Percentiles rank a stretch among this genome's conserved stretches.
Conservation (phyloP, 2,329 filamentous ascomycete genomes). For the Pseudopithomyces chartarum region DNA sequence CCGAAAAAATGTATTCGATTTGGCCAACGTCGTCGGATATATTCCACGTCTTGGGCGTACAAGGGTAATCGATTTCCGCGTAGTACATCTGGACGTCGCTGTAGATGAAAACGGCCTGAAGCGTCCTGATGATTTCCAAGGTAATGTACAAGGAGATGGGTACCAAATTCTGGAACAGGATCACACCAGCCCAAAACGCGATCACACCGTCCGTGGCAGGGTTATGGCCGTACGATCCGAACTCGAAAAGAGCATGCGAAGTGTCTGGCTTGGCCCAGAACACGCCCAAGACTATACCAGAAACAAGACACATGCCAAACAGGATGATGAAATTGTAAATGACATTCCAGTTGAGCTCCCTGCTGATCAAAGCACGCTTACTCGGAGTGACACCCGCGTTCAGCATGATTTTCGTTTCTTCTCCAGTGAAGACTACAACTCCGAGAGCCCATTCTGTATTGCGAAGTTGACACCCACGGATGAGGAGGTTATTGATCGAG, state of each 20-base stretch:
- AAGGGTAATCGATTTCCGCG: slow-evolving; percentile 89
- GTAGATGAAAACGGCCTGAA: slow-evolving; percentile 97
- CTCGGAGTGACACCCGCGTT: slow-evolving; percentile 94
- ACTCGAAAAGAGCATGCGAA: slow-evolving; percentile 83
- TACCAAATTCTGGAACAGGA: slow-evolving; percentile 97
- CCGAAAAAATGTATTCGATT: slow-evolving; percentile 98
- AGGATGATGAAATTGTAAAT: slow-evolving; percentile 94
- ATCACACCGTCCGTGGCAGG: slow-evolving; percentile 86
- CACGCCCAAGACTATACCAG: slow-evolving; percentile 82
- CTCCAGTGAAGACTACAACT: slow-evolving; percentile 90
- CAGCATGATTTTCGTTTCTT: slow-evolving; percentile 99
- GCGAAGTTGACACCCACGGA: slow-evolving; percentile 89
- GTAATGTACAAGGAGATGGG: slow-evolving; percentile 98
- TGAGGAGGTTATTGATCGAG: slow-evolving; percentile 90
- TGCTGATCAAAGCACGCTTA: slow-evolving; percentile 88
- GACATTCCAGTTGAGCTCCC: slow-evolving; percentile 96
- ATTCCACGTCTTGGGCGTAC: slow-evolving; percentile 97
- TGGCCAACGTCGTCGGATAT: slow-evolving; percentile 98
- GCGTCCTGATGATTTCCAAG: slow-evolving; percentile 89
- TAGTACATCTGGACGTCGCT: slow-evolving; percentile 98
- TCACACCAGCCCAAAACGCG: slow-evolving; percentile 93
- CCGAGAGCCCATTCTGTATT: slow-evolving; percentile 97
- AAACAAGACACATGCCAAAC: slow-evolving; percentile 84
- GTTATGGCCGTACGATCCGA: slow-evolving; percentile 74
- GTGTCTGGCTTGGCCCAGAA: slow-evolving; percentile 77